Percentiles rank a stretch among this genome's conserved stretches.
These are phyloP conservation scores for Phytopythium montanum DNA, from an alignment of 352 stramenopile species.

Conservation along the genomic window DNA sequence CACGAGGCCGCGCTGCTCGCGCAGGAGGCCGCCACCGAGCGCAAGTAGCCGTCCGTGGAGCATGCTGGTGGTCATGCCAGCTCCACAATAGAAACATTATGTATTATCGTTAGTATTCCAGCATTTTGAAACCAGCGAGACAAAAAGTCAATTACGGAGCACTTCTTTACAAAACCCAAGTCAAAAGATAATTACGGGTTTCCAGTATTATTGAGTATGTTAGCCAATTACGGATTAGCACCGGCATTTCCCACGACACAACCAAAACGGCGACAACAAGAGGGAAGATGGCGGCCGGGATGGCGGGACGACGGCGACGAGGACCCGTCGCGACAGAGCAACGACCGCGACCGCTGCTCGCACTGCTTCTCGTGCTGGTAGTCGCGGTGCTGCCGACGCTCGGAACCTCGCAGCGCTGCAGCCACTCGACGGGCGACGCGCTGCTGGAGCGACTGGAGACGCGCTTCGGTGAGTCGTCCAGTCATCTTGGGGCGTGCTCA, in stretches of 20 bases:
- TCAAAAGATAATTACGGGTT: too few species aligned
- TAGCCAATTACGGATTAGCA: background rate
- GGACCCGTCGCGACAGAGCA: background rate
- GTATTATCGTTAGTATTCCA: background rate
- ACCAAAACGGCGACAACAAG: too few species aligned
- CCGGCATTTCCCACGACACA: too few species aligned
- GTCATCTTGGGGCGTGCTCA: background rate
- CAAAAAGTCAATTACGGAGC: background rate
- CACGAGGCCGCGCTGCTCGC: constrained; percentile 35
- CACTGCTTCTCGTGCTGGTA: background rate
- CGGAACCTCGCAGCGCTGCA: constrained; percentile 21
- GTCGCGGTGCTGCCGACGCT: constrained; percentile 9
- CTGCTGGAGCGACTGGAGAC: constrained; percentile 41
- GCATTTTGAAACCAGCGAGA: background rate
- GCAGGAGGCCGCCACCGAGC: constrained; percentile 2
- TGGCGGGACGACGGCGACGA: background rate
- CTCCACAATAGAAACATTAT: too few species aligned
- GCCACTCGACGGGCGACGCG: constrained; percentile 30
- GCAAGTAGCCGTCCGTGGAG: background rate
- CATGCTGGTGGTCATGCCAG: too few species aligned
- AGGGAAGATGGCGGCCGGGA: background rate
- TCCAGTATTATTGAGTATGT: too few species aligned
- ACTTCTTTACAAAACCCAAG: too few species aligned
- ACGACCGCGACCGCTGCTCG: background rate
- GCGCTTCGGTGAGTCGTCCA: constrained; percentile 23